Base-by-base conservation (phyloP, 169 alveolate species). In the Plasmodium adleri region DNA sequence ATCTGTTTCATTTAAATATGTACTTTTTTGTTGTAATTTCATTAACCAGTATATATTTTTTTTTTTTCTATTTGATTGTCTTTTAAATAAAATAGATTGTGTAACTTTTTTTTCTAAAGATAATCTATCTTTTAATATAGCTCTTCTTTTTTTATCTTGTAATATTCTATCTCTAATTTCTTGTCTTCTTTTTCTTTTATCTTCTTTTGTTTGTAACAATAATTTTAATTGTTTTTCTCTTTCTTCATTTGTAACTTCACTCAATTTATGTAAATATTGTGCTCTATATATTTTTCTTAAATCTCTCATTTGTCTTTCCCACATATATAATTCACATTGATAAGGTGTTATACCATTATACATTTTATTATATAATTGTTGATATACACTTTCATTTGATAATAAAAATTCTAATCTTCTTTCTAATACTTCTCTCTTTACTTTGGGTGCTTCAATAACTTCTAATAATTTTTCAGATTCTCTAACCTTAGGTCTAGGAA, bases 231-330 rank as follows among this genome's bases (percentile, higher is more conserved):
- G 97, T 67, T 87, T 94, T 15, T 63, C 87, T 28, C 95, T 87
- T 74, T 95, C 97, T 56, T 94, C 95, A 15, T 72, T 95, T 1
- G 96, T 94, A 59, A 95, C 97, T 66, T 95, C 94, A 45, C 89
- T 92, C 43, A 95, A 88, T 28, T 93, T 91, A 66, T 95, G 96
- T 60, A 95, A 66, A 73, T 94, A 95, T 74, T 95, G 97, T 7
- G 97, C 97, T 52, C 97, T 83, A 76, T 95, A 95, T 1, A 95
- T 89, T 26, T 88, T 91, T 32, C 97, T 83, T 24, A 95, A 28
- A 63, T 95, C 97, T 43, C 94, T 70, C 97, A 95, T 92, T 91
- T 95, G 97, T 22, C 97, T 90, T 89, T 95, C 96, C 97, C 97
- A 95, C 96, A 94, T 93, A 80, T 85, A 95, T 39, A 95, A 88